These are phyloP conservation scores for Reutealis trisperma DNA, from an alignment of 345 rosid species.

Conservation along the genomic window DNA sequence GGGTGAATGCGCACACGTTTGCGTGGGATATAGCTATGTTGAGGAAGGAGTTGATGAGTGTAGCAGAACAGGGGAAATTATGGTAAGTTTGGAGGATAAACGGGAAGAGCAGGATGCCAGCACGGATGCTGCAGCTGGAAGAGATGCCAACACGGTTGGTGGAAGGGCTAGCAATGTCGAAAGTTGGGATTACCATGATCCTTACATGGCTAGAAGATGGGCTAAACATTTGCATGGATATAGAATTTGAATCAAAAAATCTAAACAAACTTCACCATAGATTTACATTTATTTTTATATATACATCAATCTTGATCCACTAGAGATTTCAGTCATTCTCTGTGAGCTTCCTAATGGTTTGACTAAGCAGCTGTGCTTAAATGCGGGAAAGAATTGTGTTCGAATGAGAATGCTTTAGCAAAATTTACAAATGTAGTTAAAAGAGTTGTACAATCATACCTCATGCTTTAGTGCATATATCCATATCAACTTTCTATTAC, in stretches of 20 bases:
- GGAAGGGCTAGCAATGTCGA: constrained; percentile 60
- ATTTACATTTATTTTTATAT: neutral
- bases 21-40: constrained; percentile 62
- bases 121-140: constrained; percentile 25
- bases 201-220: constrained; percentile 85
- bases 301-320: constrained; percentile 19
- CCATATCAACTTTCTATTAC: neutral
- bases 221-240: constrained; percentile 79
- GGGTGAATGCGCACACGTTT: constrained; percentile 45
- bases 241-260: constrained; percentile 40
- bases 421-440: neutral
- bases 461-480: neutral
- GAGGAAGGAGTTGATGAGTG: constrained; percentile 62
- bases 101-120: constrained; percentile 34
- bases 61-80: constrained; percentile 58
- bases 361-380: constrained; percentile 4
- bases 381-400: neutral
- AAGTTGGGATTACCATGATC: constrained; percentile 73
- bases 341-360: constrained; percentile 12
- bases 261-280: neutral
- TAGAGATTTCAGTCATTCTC: constrained; percentile 14
- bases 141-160: constrained; percentile 36
- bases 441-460: neutral
- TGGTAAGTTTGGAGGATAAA: constrained; percentile 48
- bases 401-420: neutral